Evolutionary conservation across 1,284 basidiomycete species (phyloP).

Genomic region (Coniophora puteana): DNA sequence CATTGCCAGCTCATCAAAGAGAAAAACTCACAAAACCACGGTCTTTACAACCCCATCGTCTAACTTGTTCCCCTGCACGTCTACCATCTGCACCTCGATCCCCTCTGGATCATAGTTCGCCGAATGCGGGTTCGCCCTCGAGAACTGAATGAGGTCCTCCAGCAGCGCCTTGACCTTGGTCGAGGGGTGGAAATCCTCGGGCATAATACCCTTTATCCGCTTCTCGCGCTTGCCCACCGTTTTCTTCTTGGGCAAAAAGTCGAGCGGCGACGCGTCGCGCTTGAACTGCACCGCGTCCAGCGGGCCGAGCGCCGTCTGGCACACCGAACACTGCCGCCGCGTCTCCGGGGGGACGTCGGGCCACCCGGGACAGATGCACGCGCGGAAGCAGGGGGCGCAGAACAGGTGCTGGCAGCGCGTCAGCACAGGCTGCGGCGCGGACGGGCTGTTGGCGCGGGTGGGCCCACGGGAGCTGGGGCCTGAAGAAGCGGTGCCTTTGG

Average conservation of each 20-base stretch:
- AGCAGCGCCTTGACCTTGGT: constrained; percentile 84
- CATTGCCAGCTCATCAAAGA: constrained; percentile 7
- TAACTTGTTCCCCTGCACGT: constrained; percentile 65
- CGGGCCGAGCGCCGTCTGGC: constrained; percentile 60
- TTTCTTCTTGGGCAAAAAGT: constrained; percentile 47
- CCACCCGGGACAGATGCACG: constrained; percentile 74
- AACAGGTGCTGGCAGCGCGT: constrained; percentile 95
- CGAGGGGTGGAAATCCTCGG: constrained; percentile 70
- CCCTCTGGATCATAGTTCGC: constrained; percentile 76
- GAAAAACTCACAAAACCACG: constrained; percentile 78
- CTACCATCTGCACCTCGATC: constrained; percentile 71
- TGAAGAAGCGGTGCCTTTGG: constrained; percentile 55
- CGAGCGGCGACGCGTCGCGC: constrained; percentile 41
- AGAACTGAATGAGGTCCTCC: constrained; percentile 72
- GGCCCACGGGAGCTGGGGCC: constrained; percentile 65
- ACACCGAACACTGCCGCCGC: constrained; percentile 68
- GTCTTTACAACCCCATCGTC: constrained; percentile 77
- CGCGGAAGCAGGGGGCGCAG: constrained; percentile 80
- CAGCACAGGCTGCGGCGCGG: constrained; percentile 58
- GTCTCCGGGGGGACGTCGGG: constrained; percentile 61
- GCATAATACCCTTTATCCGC: constrained; percentile 49
- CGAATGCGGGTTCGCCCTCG: constrained; percentile 77
- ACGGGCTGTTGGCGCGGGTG: constrained; percentile 68
- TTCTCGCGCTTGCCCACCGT: constrained; percentile 68
- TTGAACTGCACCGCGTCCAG: constrained; percentile 77